Percentiles rank a stretch among this genome's conserved stretches.
Conservation (phyloP, 2,329 filamentous ascomycete species). For the Penicillium griseofulvum region DNA sequence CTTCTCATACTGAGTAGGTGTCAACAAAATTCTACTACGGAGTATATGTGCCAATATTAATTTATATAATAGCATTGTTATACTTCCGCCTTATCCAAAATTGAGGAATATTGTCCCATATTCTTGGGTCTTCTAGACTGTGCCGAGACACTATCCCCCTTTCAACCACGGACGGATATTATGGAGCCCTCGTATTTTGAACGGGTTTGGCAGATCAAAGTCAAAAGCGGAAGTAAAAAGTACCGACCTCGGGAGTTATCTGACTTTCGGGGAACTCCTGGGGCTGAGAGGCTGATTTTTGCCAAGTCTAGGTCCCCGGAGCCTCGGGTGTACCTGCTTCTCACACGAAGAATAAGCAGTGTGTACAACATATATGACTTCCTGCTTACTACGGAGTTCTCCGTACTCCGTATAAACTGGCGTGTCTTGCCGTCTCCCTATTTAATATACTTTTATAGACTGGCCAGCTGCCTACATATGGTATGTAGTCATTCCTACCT, state of each 20-base stretch:
- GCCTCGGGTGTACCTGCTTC: not conserved
- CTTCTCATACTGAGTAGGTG: too few species aligned
- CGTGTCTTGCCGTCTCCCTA: not conserved
- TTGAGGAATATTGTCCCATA: too few species aligned
- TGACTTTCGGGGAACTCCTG: not conserved
- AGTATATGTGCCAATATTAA: too few species aligned
- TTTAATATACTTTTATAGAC: not conserved
- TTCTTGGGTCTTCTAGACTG: not conserved
- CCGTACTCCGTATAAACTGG: too few species aligned
- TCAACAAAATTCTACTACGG: too few species aligned
- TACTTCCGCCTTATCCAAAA: too few species aligned
- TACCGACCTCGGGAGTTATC: not conserved
- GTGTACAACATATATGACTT: too few species aligned
- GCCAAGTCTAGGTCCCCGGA: not conserved
- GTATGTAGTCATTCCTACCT: not conserved
- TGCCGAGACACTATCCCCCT: not conserved
- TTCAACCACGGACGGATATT: not conserved
- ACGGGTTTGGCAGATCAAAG: not conserved
- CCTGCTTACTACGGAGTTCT: not conserved
- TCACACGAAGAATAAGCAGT: not conserved
- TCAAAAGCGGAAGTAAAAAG: not conserved
- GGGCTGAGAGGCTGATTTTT: not conserved
- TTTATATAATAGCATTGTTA: too few species aligned
- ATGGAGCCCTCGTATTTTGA: not conserved
- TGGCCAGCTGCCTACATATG: too few species aligned